phyloP scores from a whole-genome alignment of 768 basidiomycete species.

The Lentinula edodes region DNA sequence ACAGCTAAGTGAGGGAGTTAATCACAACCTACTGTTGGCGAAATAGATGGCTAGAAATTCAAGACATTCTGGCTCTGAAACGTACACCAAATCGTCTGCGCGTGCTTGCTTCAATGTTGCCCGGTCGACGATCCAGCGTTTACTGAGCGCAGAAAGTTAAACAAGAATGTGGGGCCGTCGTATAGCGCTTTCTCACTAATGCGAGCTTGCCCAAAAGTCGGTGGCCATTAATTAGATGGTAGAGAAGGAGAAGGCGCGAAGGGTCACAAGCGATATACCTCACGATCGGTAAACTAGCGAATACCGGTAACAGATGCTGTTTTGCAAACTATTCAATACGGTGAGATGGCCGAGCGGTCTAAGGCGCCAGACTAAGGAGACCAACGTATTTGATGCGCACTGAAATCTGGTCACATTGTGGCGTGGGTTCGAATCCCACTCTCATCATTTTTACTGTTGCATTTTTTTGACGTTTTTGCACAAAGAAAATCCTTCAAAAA shows the following conservation, averaged over 20 bases:
- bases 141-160: conserved; percentile 39
- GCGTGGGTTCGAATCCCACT: conserved; percentile 51
- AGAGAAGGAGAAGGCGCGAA: background rate
- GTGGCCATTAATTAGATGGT: conserved; percentile 63
- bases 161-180: background rate
- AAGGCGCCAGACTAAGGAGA: conserved; percentile 79
- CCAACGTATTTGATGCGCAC: background rate
- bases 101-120: conserved; percentile 71
- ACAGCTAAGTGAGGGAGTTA: background rate
- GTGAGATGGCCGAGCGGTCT: conserved; percentile 86
- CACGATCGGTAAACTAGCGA: no score
- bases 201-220: conserved; percentile 90
- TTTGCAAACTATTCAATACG: conserved; percentile 11
- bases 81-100: conserved; percentile 70
- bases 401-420: conserved; percentile 31
- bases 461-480: background rate
- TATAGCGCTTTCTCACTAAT: conserved; percentile 51
- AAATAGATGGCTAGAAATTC: conserved; percentile 87
- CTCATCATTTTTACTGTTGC: conserved; percentile 5
- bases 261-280: no score
- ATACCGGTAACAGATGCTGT: background rate
- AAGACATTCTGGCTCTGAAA: conserved; percentile 71
- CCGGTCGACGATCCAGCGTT: conserved; percentile 88
- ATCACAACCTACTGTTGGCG: conserved; percentile 57
- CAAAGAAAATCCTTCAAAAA: no score